phyloP scores from a whole-genome alignment of 352 stramenopile genomes.

The Pythium plurisporium region DNA sequence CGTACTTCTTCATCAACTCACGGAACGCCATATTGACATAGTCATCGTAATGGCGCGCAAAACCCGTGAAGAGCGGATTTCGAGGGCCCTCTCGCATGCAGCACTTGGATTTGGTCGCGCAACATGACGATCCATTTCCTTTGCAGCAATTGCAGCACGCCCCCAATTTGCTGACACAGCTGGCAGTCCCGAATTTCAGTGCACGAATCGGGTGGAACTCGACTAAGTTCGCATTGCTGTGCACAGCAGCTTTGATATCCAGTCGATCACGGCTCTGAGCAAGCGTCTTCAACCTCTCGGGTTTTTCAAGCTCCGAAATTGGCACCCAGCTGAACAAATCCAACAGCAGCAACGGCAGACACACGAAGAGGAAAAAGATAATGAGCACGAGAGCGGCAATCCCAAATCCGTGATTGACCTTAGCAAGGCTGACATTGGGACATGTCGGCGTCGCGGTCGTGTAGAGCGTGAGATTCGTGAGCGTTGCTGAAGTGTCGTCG shows the following conservation, averaged over 20 bases:
- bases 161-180: constrained; percentile 1
- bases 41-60: constrained; percentile 31
- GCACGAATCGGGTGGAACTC: constrained; percentile 22
- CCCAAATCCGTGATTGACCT: constrained; percentile 38
- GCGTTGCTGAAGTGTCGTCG: constrained; percentile 7
- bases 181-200: neutral
- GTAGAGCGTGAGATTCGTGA: constrained; percentile 24
- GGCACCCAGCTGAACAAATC: constrained; percentile 60
- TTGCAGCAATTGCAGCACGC: constrained; percentile 2
- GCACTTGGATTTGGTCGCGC: neutral
- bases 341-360: constrained; percentile 44
- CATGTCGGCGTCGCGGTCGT: constrained; percentile 9
- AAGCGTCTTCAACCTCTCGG: constrained; percentile 21
- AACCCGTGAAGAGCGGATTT: constrained; percentile 13
- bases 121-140: neutral
- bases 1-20: constrained; percentile 38
- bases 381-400: constrained; percentile 36
- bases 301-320: constrained; percentile 35
- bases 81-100: neutral
- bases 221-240: constrained; percentile 50
- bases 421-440: constrained; percentile 18
- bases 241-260: constrained; percentile 44
- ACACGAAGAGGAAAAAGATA: constrained; percentile 45
- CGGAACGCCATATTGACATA: constrained; percentile 33
- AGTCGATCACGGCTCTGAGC: constrained; percentile 27